Conservation (phyloP, 2,329 filamentous ascomycete genomes). For the Penicillium sclerotiorum region DNA sequence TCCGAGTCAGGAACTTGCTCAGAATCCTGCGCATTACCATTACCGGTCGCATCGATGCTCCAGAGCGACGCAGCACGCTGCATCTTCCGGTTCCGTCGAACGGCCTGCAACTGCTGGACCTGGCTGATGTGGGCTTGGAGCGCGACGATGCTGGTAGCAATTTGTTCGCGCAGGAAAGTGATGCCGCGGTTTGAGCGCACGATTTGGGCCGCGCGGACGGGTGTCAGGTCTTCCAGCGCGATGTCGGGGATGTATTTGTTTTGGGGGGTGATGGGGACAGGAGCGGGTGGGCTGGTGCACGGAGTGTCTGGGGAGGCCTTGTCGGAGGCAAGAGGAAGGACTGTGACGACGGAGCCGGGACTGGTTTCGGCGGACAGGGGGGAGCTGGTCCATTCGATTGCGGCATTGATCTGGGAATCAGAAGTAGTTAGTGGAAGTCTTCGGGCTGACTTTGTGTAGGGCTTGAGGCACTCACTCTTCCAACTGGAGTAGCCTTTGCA, state of each 20-base stretch:
- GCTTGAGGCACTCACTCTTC: too few relatives aligned
- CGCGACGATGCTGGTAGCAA: constrained; percentile 29
- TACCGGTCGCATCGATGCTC: constrained; percentile 40
- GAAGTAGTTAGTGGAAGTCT: too few relatives aligned
- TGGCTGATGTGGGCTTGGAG: constrained; percentile 31
- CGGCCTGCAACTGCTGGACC: constrained; percentile 26
- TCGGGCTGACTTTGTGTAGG: too few relatives aligned
- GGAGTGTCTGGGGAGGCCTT: not conserved
- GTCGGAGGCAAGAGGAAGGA: not conserved
- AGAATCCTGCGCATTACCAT: constrained; percentile 10
- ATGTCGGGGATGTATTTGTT: not conserved
- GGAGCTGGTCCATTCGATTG: too few relatives aligned
- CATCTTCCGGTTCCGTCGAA: constrained; percentile 29
- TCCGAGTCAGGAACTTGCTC: constrained; percentile 5
- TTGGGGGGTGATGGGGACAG: too few relatives aligned
- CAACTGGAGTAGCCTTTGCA: too few relatives aligned
- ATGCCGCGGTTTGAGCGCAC: constrained; percentile 29
- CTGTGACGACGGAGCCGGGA: too few relatives aligned
- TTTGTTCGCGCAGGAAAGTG: constrained; percentile 28
- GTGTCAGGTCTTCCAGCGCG: not conserved
- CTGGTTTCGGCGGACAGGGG: too few relatives aligned
- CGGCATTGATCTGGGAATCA: too few relatives aligned
- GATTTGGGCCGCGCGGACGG: constrained; percentile 13
- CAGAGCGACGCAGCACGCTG: constrained; percentile 42
- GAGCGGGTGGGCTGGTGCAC: not conserved